Evolutionary conservation across 768 basidiomycete species (phyloP), one percentile per base, ranked within the genome.

Genomic region (Trametes maxima): DNA sequence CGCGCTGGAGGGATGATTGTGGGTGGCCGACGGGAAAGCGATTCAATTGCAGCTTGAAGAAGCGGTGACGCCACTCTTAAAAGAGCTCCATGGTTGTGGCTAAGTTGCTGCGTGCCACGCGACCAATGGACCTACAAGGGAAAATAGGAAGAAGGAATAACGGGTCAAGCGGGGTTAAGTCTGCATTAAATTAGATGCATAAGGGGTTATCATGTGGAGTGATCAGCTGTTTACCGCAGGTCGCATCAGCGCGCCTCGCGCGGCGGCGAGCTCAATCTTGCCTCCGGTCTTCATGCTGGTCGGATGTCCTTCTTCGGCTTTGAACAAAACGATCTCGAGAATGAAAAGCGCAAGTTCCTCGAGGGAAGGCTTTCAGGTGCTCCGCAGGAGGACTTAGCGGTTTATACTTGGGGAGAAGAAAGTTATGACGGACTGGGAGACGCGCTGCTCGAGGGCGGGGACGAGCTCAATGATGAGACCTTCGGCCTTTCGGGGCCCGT

Each of bases 401-500:
- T 95, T 48, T 95, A 93, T 75, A 93, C 89, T 46, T 97, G 93
- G 93, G 94, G 92, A 12, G 90, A 92, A 67, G 92, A 92, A 42
- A 86, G 86, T 66, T 94, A 95, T 71, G 92, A 96, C 73, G 93
- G 91, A 42, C 85, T 96, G 25, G 94, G 90, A 54, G 89, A 93
- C 75, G 86, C 86, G 51, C 82, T 98, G 55, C 86, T 89, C 67
- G 96, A 98, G 75, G 89, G 88, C 43, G 87, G 87, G 58, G 95
- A 98, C 79, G 95, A 95, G 67, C 73, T 95, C 67, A 98, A 99
- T 76, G 94, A 96, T 74, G 94, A 96, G 79, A 99, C 97, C 2
- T 99, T 99, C 77, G 97, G 95, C 33, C 82, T 76, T 42, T 65
- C 78, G 51, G 87, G 81, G 36, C 76, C 70, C 65, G 84, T 96